Evolutionary conservation across 352 stramenopile genomes (phyloP), one percentile per base, ranked within the genome.

Genomic region (Pythium sukuiense): DNA sequence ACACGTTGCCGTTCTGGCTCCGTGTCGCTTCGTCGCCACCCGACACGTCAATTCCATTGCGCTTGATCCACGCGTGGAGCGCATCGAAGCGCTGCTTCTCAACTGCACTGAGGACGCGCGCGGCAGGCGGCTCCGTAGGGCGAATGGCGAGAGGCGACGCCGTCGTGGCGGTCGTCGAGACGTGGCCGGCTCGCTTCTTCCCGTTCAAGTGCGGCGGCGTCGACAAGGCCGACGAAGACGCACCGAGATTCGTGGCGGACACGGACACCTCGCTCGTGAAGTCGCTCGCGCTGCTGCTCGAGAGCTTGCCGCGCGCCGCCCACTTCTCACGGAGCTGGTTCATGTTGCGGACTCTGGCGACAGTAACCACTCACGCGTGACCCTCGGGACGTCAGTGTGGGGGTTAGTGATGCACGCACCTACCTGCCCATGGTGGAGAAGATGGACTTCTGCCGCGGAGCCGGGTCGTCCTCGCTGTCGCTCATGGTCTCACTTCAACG

Each of bases 321-420:
- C 68, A 74, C 49, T 74, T 74, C 35, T 74, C 68, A 12, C 68
- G 68, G 32, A 74, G 33, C 13, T 74, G 68, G 50, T 74, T 74
- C 63, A 74, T 73, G 49, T 70, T 71, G 53, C 59, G 64, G 41
- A 71, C 65, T 12, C 65, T 71, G 43, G n/a, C 43, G 59, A 0
- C 8, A 9, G 32, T 35, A 35, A 35, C 32, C 18, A 13, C 20
- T 24, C 50, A 13, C 11, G n/a, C 13, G 32, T 53, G 13, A 6
- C 55, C 24, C 30, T 12, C 13, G 11, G 30, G 53, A 24, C 20
- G 20, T 24, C 20, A 24, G 20, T 24, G 20, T 24, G 20, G 20
- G 20, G 20, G 20, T 24, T 24, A 24, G 20, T 0, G 20, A 18
- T 12, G 6, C 46, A 18, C 11, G 46, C 11, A 46, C 55, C 24